Evolutionary conservation across 345 rosid species (phyloP), one percentile per base, ranked within the genome.

Genomic region (Pugionium dolabratum): DNA sequence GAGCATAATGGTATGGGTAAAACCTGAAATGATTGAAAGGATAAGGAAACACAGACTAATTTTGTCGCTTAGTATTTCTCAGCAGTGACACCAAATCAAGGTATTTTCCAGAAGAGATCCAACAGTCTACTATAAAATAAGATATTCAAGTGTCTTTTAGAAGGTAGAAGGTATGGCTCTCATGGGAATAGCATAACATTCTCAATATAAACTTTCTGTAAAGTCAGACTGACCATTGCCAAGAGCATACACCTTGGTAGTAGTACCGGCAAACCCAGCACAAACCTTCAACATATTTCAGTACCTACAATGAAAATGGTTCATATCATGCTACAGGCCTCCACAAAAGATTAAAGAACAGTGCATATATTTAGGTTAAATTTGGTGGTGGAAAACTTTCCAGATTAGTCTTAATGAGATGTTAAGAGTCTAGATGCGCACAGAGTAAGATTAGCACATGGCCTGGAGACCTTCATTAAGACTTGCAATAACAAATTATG

Each of bases 181-280:
- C 66, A 49, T 9, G 50, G 33, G 37, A 62, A 48, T 11, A 48
- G 49, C 34, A 34, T 32, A 61, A 6, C 29, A 45, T 62, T 11
- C 5, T 54, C 27, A 44, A 60, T 67, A 4, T 43, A 32, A 35
- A 1, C 26, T 59, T 66, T 45, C 37, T 5, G 9, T 25, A 7
- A 34, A 27, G 42, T 37, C 39, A 67, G 67, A 82, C 97, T 85
- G 49, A 95, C 98, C 99, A 95, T 80, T 75, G 88, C 99, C 99
- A 95, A 63, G 99, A 91, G 77, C 85, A 75, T 64, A 95, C 99
- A 68, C 94, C 97, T 76, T 91, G 89, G 80, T 84, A 91, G 80
- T 95, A 95, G 79, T 95, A 91, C 75, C 79, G 95, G 75, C 97
- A 91, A 29, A 95, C 96, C 99, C 99, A 91, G 68, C 98, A 95